Percentiles rank a stretch among this genome's conserved stretches.
phyloP scores from a whole-genome alignment of 2,329 filamentous ascomycete genomes.

The Nemania bipapillata region DNA sequence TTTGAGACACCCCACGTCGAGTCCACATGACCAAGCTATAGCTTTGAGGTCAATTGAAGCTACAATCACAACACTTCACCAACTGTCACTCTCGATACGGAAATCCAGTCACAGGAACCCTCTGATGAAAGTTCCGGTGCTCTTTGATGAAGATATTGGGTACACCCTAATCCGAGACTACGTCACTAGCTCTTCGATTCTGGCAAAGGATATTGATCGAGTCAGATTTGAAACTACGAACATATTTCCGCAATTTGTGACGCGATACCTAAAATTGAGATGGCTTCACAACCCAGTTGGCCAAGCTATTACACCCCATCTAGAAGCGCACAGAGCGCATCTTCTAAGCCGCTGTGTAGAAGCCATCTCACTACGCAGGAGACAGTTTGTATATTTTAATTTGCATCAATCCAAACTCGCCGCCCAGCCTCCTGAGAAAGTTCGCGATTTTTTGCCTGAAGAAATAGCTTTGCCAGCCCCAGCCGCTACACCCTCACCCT shows the following conservation, averaged over 20 bases:
- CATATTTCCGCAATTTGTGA: neutral
- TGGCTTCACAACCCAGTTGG: neutral
- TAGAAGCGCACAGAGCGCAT: neutral
- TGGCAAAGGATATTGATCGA: neutral
- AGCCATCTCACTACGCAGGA: neutral
- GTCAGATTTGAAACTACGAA: neutral
- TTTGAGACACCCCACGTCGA: neutral
- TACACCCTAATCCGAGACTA: neutral
- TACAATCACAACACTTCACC: neutral
- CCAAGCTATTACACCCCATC: neutral
- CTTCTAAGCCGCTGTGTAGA: neutral
- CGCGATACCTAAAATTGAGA: neutral
- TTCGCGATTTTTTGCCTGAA: too few relatives aligned
- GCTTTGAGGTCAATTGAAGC: neutral
- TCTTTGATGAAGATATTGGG: neutral
- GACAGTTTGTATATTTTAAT: neutral
- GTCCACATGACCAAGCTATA: too few relatives aligned
- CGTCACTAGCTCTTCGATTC: neutral
- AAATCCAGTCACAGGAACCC: neutral
- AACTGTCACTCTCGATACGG: neutral
- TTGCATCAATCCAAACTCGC: neutral
- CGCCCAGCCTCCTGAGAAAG: neutral
- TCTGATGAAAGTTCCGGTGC: neutral
- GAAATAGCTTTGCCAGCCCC: neutral
- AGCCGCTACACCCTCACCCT: neutral